These are phyloP conservation scores for Mycena albidolilacea DNA, from an alignment of 768 basidiomycete species.

Conservation along the genomic window DNA sequence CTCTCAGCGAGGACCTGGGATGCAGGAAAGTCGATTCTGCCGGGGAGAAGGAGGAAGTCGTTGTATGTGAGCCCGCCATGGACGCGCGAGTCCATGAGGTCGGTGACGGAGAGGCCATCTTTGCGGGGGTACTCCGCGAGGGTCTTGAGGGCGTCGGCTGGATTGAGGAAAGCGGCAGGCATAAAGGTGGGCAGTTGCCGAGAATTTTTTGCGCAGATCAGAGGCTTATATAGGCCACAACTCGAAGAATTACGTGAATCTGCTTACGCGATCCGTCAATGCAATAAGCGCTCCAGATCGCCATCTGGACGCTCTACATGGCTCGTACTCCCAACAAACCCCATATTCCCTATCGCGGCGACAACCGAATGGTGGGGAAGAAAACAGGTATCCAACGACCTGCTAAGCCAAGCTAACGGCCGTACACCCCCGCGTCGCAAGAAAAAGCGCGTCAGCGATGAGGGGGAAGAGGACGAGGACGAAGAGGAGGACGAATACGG, in stretches of 20 bases:
- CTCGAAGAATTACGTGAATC: no score
- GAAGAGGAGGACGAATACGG: constrained; percentile 59
- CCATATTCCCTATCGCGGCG: constrained; percentile 85
- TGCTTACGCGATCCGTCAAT: no score
- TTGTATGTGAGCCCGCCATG: constrained; percentile 98
- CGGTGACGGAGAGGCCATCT: constrained; percentile 88
- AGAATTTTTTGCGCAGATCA: background rate
- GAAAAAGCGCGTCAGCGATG: constrained; percentile 54
- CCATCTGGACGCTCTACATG: background rate
- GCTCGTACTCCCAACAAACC: constrained; percentile 54
- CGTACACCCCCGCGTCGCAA: constrained; percentile 68
- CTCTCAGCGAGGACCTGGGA: constrained; percentile 86
- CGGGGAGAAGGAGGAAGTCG: constrained; percentile 94
- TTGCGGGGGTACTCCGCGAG: constrained; percentile 77
- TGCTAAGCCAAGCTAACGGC: constrained; percentile 77
- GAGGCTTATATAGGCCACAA: background rate
- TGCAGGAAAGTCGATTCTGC: constrained; percentile 95
- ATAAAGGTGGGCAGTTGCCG: constrained; percentile 40
- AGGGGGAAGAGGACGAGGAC: constrained; percentile 29
- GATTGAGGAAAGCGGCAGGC: constrained; percentile 66
- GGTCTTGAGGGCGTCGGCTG: constrained; percentile 80
- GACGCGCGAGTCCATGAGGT: constrained; percentile 89
- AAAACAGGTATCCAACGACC: constrained; percentile 83
- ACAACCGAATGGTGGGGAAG: constrained; percentile 84
- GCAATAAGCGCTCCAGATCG: background rate